These are phyloP conservation scores for Trypanosoma boissoni DNA, from an alignment of 208 protist genomes.

Conservation along the genomic window DNA sequence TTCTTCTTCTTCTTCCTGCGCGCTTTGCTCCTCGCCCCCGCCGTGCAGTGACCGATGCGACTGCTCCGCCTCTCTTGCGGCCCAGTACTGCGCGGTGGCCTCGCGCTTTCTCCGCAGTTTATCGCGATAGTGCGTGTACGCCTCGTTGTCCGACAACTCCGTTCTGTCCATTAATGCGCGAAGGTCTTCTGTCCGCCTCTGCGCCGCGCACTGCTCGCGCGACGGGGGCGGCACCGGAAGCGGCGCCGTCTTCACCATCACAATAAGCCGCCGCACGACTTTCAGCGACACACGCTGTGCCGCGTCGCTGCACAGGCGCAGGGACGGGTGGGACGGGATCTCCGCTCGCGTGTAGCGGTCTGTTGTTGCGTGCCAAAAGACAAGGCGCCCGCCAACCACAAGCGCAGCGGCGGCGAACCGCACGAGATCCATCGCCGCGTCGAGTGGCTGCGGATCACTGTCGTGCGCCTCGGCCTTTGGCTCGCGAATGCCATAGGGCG, in stretches of 20 bases:
- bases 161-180: conserved; percentile 62
- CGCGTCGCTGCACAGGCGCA: conserved; percentile 69
- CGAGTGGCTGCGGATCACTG: too few species aligned
- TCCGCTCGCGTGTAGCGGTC: conserved; percentile 81
- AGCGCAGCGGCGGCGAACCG: conserved; percentile 89
- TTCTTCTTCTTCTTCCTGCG: background rate
- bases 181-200: conserved; percentile 41
- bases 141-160: conserved; percentile 53
- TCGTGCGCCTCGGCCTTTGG: conserved; percentile 49
- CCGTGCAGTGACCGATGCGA: too few species aligned
- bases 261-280: conserved; percentile 65
- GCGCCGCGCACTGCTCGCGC: conserved; percentile 46
- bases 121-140: conserved; percentile 73
- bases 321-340: conserved; percentile 90
- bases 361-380: conserved; percentile 95
- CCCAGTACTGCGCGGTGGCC: conserved; percentile 26
- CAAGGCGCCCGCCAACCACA: conserved; percentile 81
- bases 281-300: conserved; percentile 87
- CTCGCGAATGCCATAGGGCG: conserved; percentile 90
- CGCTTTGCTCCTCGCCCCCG: too few species aligned
- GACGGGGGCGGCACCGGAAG: conserved; percentile 35
- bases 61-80: background rate
- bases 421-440: conserved; percentile 87
- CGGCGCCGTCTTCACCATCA: conserved; percentile 49
- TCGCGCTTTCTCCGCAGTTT: conserved; percentile 48